Evolutionary conservation across 805 yeast species (phyloP), one percentile per base, ranked within the genome.

Genomic region (Wickerhamiella dianesei): DNA sequence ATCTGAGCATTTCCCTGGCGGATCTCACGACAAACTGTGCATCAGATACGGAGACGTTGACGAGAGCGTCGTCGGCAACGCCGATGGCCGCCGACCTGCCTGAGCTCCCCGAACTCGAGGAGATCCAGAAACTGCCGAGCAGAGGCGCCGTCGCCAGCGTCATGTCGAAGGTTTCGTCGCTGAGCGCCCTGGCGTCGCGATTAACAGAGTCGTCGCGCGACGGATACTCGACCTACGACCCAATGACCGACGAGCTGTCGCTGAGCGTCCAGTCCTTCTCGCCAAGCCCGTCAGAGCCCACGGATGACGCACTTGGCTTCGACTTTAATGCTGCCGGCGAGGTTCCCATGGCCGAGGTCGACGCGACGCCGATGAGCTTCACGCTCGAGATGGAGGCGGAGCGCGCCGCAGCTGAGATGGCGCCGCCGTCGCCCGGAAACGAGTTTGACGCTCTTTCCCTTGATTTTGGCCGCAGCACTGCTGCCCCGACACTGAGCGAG

Each of bases 361-460:
- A 13, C 25, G n/a, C 25, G 16, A 18, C 14, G 21, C 20, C 14
- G 6, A 39, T 39, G 41, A 18, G 41, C 25, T 18, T 39, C n/a
- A 18, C n/a, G 8, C 41, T 39, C n/a, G 41, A 39, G 17, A 39
- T 39, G 41, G 41, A 39, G 18, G 41, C 18, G 9, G 41, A 39
- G 25, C 41, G 41, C 9, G 41, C 41, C 8, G 41, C 41, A 19
- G 41, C 41, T 21, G n/a, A 14, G 8, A 18, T 14, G 25, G 20
- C 41, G 8, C 21, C 25, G n/a, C 32, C 32, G 9, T 17, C 39
- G 17, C 16, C 39, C 8, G 39, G 19, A 6, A 36, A n/a, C 8
- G 39, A 36, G 19, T 17, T 36, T n/a, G 41, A 18, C 8, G 41
- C n/a, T 19, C 25, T 39, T 5, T 18, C 41, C n/a, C 21, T 39